These are phyloP conservation scores for Monilinia laxa DNA, from an alignment of 2,329 filamentous ascomycete species.

Conservation along the genomic window DNA sequence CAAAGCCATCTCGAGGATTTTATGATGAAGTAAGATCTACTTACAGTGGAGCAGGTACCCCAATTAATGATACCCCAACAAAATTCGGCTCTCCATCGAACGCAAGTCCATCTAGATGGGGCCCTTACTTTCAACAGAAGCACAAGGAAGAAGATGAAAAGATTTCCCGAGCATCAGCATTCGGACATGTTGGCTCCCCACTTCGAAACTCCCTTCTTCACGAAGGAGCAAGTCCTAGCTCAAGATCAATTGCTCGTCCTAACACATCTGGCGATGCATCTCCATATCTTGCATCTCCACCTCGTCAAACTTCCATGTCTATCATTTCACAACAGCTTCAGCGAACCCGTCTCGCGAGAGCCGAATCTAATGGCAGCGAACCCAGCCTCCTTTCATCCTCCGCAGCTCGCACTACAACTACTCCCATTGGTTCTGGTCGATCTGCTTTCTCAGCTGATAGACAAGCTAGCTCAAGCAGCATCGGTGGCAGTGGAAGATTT, in stretches of 20 bases:
- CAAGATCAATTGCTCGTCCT: constrained; percentile 45
- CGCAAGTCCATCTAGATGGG: constrained; percentile 61
- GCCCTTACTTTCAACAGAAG: constrained; percentile 59
- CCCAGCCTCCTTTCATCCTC: constrained; percentile 52
- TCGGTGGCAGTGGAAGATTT: constrained; percentile 53
- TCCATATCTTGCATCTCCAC: constrained; percentile 39
- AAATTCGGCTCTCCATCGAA: constrained; percentile 62
- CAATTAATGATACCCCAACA: constrained; percentile 47
- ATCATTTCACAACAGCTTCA: constrained; percentile 63
- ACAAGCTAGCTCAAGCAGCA: constrained; percentile 58
- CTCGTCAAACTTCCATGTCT: constrained; percentile 50
- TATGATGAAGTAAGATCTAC: constrained; percentile 49
- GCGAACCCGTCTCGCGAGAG: constrained; percentile 51
- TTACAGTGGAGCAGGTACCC: constrained; percentile 44
- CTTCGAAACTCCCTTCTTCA: constrained; percentile 63
- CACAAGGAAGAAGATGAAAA: constrained; percentile 52
- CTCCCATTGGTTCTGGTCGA: constrained; percentile 43
- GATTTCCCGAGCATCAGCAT: constrained; percentile 51
- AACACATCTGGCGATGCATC: constrained; percentile 37
- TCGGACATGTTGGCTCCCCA: constrained; percentile 66
- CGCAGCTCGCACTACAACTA: constrained; percentile 43
- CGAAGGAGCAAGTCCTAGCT: constrained; percentile 48
- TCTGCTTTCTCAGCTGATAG: constrained; percentile 51
- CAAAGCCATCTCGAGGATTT: constrained; percentile 50
- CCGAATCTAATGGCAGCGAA: constrained; percentile 47